Evolutionary conservation across 163 green algal genomes (phyloP), one percentile per base, ranked within the genome.

Genomic region (Scenedesmus sp.): DNA sequence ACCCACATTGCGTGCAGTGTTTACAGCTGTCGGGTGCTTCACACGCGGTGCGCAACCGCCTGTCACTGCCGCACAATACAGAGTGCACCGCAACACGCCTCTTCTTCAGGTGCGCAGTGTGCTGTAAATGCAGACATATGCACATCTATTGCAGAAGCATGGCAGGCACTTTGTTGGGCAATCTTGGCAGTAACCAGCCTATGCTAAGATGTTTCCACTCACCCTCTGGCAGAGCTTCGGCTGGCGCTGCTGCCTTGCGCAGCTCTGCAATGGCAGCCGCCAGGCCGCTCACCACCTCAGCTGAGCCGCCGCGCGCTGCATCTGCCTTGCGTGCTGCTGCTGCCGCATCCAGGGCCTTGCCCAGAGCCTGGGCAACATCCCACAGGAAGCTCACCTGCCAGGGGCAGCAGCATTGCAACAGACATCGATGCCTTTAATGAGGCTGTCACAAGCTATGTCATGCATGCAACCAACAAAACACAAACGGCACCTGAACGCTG

Each of bases 301-400:
- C 67, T 60, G 86, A 77, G 4, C 90, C 89, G 34, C 85, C 91
- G 2, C 84, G 20, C 1, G 73, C 90, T 67, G 84, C 84, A 15
- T 91, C 90, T 20, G 57, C 26, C 55, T 66, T 73, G 52, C 89
- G 82, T 62, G 89, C 54, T 18, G 86, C 64, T 83, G 74, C 85
- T 52, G 91, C 86, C 13, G 57, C 74, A 9, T 84, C 93, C 60
- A 93, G 73, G 16, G 93, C 93, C 86, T 88, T 89, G 56, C 70
- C 76, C 26, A 94, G 76, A 12, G 93, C 91, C 82, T 92, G 91
- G 55, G 91, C 89, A 20, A 95, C 92, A 57, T 95, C 90, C 93
- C 94, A 96, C 15, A 96, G 74, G 57, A 96, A 94, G 89, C 94
- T 90, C 26, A 92, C 87, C 86, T 84, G 64, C 13, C 70, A 46